Percentiles rank a stretch among this genome's conserved stretches.
Conservation (phyloP, 2,329 filamentous ascomycete species). For the Leptographium radiaticola region DNA sequence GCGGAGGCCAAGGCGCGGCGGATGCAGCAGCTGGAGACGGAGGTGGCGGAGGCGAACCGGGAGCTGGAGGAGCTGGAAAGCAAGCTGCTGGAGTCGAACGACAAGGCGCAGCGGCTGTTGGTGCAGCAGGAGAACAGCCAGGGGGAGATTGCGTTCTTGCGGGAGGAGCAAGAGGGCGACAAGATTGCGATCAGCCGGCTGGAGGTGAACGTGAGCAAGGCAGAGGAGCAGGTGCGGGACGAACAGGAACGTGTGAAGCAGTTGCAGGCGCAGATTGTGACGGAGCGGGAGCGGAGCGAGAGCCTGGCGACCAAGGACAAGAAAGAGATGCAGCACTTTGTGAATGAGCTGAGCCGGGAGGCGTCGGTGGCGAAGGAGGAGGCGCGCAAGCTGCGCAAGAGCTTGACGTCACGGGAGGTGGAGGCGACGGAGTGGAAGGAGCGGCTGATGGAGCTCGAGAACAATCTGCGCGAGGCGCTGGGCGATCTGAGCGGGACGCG, state of each 20-base stretch:
- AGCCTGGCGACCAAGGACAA: slow-evolving; percentile 80
- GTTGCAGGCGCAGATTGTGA: slow-evolving; percentile 59
- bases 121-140: slow-evolving; percentile 90
- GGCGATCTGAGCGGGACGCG: slow-evolving; percentile 80
- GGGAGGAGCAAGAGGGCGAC: slow-evolving; percentile 92
- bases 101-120: slow-evolving; percentile 74
- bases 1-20: slow-evolving; percentile 64
- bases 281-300: slow-evolving; percentile 77
- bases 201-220: slow-evolving; percentile 66
- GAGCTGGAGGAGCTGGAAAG: slow-evolving; percentile 80
- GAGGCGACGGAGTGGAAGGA: slow-evolving; percentile 89
- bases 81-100: slow-evolving; percentile 70
- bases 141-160: slow-evolving; percentile 83
- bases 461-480: slow-evolving; percentile 71
- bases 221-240: slow-evolving; percentile 69
- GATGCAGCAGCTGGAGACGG: slow-evolving; percentile 71
- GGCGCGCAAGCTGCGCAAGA: slow-evolving; percentile 68
- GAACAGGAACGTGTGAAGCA: slow-evolving; percentile 67
- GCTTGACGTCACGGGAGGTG: slow-evolving; percentile 67
- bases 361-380: slow-evolving; percentile 75
- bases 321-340: slow-evolving; percentile 83
- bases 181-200: slow-evolving; percentile 97
- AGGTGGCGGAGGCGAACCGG: slow-evolving; percentile 69
- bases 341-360: slow-evolving; percentile 86
- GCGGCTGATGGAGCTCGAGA: slow-evolving; percentile 78